phyloP scores from a whole-genome alignment of 2,329 filamentous ascomycete genomes.

The Colletotrichum costaricense region DNA sequence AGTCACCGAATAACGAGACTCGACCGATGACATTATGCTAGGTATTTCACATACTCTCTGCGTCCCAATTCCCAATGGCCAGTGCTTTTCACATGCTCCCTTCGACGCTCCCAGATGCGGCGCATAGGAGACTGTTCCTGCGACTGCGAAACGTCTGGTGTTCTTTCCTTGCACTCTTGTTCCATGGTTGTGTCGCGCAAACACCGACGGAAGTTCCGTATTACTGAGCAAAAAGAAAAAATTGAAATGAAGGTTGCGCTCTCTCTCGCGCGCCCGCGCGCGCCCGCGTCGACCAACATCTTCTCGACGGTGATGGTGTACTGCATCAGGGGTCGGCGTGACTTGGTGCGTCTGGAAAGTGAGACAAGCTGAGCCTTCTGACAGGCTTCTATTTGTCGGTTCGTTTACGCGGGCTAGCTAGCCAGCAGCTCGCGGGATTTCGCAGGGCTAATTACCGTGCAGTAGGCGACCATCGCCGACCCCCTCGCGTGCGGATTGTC shows the following conservation, averaged over 20 bases:
- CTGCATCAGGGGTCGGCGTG: background rate
- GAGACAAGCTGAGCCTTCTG: constrained; percentile 4
- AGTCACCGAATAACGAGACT: constrained; percentile 20
- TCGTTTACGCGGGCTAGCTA: background rate
- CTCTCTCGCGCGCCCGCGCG: background rate
- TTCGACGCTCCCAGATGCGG: background rate
- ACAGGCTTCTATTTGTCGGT: background rate
- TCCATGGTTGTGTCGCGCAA: constrained; percentile 1
- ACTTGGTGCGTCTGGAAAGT: constrained; percentile 15
- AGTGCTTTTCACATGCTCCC: constrained; percentile 26
- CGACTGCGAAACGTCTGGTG: constrained; percentile 13
- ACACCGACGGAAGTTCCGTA: background rate
- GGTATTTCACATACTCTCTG: background rate
- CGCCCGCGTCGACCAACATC: background rate
- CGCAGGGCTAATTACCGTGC: background rate
- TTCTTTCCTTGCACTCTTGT: background rate
- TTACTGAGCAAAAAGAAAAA: background rate
- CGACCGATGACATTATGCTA: background rate
- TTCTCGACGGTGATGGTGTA: background rate
- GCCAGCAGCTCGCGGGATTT: background rate
- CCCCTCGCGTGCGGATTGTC: background rate
- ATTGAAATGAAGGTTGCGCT: background rate
- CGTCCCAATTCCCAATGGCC: constrained; percentile 1
- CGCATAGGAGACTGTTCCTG: background rate
- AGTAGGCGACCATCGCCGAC: background rate